These are phyloP conservation scores for Apophysomyces sp. DNA, from an alignment of 371 early-diverging fungal species.

Conservation along the genomic window DNA sequence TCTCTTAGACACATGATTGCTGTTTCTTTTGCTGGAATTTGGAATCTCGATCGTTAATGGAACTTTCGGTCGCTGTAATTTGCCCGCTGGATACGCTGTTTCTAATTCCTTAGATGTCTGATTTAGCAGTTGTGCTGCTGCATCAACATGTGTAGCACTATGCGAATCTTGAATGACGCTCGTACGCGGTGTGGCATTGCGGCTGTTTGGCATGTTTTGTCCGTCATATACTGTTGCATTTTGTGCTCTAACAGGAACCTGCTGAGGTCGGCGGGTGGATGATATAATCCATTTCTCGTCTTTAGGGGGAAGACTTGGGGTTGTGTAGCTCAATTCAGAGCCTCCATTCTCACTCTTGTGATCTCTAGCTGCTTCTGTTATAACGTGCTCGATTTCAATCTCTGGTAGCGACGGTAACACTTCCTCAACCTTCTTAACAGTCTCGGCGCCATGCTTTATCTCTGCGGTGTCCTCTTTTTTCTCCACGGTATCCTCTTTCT, in stretches of 20 bases:
- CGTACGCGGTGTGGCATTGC: background rate
- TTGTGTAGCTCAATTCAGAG: constrained; percentile 8
- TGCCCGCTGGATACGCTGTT: constrained; percentile 8
- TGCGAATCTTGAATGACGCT: background rate
- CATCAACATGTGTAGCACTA: background rate
- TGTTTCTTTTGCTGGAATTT: constrained; percentile 16
- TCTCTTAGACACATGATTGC: constrained; percentile 11
- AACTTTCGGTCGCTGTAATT: constrained; percentile 26
- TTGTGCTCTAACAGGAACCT: constrained; percentile 35
- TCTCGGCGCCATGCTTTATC: no score
- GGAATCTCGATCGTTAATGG: constrained; percentile 47
- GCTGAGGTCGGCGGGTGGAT: constrained; percentile 47
- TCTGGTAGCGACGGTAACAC: background rate
- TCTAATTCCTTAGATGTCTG: constrained; percentile 2
- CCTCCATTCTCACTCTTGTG: constrained; percentile 3
- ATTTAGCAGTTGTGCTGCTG: background rate
- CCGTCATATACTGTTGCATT: constrained; percentile 31
- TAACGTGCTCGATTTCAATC: background rate
- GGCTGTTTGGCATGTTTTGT: constrained; percentile 1
- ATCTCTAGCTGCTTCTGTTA: background rate
- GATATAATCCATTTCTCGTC: constrained; percentile 55
- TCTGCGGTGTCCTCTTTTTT: no score
- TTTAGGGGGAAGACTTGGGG: constrained; percentile 33
- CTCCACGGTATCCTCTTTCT: no score
- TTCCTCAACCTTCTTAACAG: no score